Percentiles rank a stretch among this genome's conserved stretches.
Evolutionary conservation across 1,284 basidiomycete species (phyloP).

Genomic region (Tetrapyrgos nigripes): DNA sequence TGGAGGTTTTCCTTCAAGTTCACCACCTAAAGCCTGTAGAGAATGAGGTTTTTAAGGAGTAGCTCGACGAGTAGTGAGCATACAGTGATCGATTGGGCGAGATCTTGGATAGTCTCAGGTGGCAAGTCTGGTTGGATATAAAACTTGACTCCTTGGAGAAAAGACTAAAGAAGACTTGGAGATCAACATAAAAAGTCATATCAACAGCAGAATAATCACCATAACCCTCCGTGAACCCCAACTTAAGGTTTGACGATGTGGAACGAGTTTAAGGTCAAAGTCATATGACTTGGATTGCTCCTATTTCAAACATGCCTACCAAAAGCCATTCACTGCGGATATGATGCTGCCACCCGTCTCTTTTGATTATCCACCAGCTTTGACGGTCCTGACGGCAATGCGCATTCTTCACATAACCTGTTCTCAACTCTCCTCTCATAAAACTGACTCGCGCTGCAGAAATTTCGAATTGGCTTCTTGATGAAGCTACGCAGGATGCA

Average conservation of each 20-base stretch:
- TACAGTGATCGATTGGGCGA: conserved; percentile 11
- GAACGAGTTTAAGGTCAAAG: neutral
- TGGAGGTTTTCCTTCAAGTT: conserved; percentile 78
- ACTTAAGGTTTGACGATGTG: conserved; percentile 13
- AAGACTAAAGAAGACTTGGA: neutral
- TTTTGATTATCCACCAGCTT: no score
- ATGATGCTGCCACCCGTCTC: no score
- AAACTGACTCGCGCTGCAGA: no score
- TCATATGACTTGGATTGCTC: neutral
- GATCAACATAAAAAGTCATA: neutral
- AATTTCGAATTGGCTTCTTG: no score
- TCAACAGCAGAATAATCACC: conserved; percentile 22
- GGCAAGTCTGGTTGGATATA: conserved; percentile 10
- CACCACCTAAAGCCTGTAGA: conserved; percentile 68
- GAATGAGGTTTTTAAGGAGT: neutral
- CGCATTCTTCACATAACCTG: no score
- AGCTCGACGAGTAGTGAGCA: neutral
- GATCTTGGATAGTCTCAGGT: conserved; percentile 1
- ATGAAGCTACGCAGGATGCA: no score
- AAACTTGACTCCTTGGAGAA: conserved; percentile 10
- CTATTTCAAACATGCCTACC: no score
- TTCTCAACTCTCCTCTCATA: no score
- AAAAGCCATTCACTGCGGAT: no score
- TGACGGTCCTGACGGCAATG: no score
- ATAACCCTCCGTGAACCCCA: conserved; percentile 24